Base-by-base conservation (phyloP, 495 filamentous ascomycete species). In the Penicillium ochrochloron region DNA sequence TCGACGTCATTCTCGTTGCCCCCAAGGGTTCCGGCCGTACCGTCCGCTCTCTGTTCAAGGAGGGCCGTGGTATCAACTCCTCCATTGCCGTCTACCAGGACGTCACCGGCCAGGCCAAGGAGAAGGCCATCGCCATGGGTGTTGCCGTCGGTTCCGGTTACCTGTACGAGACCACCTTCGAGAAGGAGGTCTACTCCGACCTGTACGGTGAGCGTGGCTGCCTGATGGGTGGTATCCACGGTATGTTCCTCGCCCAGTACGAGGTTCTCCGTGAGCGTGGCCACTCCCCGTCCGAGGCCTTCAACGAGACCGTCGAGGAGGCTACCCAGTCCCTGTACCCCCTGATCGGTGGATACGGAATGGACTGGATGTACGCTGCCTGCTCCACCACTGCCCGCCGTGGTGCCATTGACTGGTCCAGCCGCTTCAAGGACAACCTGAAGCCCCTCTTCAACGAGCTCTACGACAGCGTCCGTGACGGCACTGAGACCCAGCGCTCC, bases 281-380 rank as follows among this genome's bases (percentile, higher is more conserved):
- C 80, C 95, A 99, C 88, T 89, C 84, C 84, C 95, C 95, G 74
- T 94, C 90, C 73, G 96, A 99, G 85, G 95, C 95, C 65, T 98
- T 99, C 90, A 98, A 99, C 86, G 95, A 98, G 92, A 97, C 95
- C 67, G 95, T 99, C 63, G 95, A 99, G 85, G 95, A 99, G 84
- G 95, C 95, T 64, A 99, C 95, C 44, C 96, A 98, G 87, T 92
- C 88, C 69, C 86, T 98, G 63, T 99, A 98, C 86, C 95, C 95
- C 61, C 85, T 99, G 69, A 98, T 99, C 73, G 95, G 93, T 76
- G 86, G 84, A 73, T 90, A 98, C 79, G 95, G 95, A 70, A 99
- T 99, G 95, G 95, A 98, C 85, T 99, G 95, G 92, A 98, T 99
- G 96, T 99, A 97, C 85, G 93, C 94, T 70, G 95, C 95, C 68